These are phyloP conservation scores for Arthroderma sp. DNA, from an alignment of 2,329 filamentous ascomycete species.

Conservation along the genomic window DNA sequence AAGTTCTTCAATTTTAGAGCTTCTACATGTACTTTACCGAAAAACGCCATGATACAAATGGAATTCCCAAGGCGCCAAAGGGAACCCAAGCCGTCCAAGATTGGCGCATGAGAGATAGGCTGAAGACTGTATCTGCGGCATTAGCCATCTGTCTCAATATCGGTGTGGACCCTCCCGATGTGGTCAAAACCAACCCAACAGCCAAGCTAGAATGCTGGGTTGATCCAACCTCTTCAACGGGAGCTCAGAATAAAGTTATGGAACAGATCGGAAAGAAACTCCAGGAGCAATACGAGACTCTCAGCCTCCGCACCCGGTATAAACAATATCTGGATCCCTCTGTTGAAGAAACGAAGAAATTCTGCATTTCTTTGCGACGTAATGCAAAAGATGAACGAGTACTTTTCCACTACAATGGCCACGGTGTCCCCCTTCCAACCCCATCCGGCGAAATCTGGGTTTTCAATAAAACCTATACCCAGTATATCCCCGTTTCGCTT, in stretches of 20 bases:
- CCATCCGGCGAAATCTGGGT: conserved; percentile 97
- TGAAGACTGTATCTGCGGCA: conserved; percentile 93
- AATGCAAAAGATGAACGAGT: conserved; percentile 95
- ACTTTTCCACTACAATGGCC: conserved; percentile 96
- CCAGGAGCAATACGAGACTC: conserved; percentile 91
- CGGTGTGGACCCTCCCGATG: conserved; percentile 91
- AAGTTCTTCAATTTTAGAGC: conserved; percentile 42
- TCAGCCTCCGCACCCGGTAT: conserved; percentile 90
- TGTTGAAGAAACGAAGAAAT: conserved; percentile 94
- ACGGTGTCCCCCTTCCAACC: conserved; percentile 91
- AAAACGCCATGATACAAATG: conserved; percentile 90
- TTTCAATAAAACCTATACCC: conserved; percentile 96
- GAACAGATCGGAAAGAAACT: conserved; percentile 91
- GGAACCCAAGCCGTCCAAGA: conserved; percentile 57
- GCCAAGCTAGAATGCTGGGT: conserved; percentile 95
- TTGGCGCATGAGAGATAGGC: conserved; percentile 91
- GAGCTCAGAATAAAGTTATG: conserved; percentile 64
- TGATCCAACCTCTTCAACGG: conserved; percentile 68
- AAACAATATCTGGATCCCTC: conserved; percentile 95
- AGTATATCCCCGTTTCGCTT: conserved; percentile 93
- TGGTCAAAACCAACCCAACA: conserved; percentile 86
- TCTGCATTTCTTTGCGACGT: conserved; percentile 74
- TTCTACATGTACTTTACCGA: conserved; percentile 99
- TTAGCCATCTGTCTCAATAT: conserved; percentile 93
- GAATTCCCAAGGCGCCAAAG: conserved; percentile 56